Percentiles rank a stretch among this genome's conserved stretches.
Evolutionary conservation across 148 eudicot genomes (phyloP).

Genomic region (Amaranthus hypochondriacus): DNA sequence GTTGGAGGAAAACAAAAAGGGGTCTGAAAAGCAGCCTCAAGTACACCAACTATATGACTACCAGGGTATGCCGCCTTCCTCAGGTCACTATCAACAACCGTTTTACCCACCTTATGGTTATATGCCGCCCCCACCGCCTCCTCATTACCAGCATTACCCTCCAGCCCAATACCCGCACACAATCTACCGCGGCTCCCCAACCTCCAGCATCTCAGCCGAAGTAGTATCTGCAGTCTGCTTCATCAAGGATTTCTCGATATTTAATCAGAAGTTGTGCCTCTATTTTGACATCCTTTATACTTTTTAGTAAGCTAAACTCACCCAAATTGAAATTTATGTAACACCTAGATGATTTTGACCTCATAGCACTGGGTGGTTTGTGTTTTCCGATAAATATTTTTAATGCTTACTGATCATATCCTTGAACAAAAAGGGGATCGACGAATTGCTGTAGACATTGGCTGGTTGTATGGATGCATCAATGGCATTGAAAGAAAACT

Average conservation of each 20-base stretch:
- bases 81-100: slow-evolving; percentile 62
- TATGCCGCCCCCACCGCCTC: slow-evolving; percentile 55
- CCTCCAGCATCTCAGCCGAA: slow-evolving; percentile 26
- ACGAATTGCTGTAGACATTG: too few relatives aligned
- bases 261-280: too few relatives aligned
- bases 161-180: slow-evolving; percentile 38
- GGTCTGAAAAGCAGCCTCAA: slow-evolving; percentile 42
- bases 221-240: slow-evolving; percentile 17
- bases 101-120: slow-evolving; percentile 72
- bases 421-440: too few relatives aligned
- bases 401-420: too few relatives aligned
- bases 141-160: slow-evolving; percentile 65
- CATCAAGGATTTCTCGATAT: slow-evolving; percentile 19
- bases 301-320: too few relatives aligned
- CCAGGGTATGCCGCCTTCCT: slow-evolving; percentile 52
- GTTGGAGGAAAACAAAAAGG: slow-evolving; percentile 43
- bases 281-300: too few relatives aligned
- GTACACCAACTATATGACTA: slow-evolving; percentile 42
- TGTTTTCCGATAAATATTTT: too few relatives aligned
- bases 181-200: slow-evolving; percentile 22
- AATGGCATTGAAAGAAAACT: too few relatives aligned
- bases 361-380: too few relatives aligned
- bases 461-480: too few relatives aligned
- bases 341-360: too few relatives aligned
- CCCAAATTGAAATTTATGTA: too few relatives aligned